A percentile compares a stretch with the other conserved stretches of the same genome.
phyloP scores from a whole-genome alignment of 257 asterid species.

The Petunia axillaris region DNA sequence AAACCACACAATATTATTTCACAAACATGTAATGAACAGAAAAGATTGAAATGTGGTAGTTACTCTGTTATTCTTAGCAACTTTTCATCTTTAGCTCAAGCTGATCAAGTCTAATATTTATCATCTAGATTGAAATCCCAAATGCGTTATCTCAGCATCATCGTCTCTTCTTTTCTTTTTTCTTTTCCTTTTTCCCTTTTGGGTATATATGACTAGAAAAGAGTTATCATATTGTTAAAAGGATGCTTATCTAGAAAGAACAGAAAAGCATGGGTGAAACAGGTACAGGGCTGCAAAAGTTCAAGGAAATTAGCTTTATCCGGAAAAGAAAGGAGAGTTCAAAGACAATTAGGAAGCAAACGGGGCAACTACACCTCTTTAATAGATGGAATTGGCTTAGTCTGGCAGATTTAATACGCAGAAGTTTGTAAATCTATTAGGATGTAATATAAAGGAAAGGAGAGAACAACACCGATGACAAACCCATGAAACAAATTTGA shows the following conservation, averaged over 20 bases:
- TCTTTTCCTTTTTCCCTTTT: neutral
- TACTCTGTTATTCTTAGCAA: neutral
- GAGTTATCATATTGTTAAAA: neutral
- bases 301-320: neutral
- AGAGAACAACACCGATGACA: neutral
- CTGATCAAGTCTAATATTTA: neutral
- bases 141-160: neutral
- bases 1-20: neutral
- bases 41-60: neutral
- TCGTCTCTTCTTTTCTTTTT: neutral
- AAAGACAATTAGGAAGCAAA: constrained; percentile 3
- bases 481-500: neutral
- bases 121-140: neutral
- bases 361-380: neutral
- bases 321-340: neutral
- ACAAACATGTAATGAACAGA: neutral
- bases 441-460: neutral
- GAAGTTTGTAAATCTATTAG: neutral
- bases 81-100: neutral
- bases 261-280: neutral
- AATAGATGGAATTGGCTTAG: constrained; percentile 13
- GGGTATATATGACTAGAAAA: neutral
- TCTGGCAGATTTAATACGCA: neutral
- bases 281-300: neutral
- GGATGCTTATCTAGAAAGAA: neutral